phyloP scores from a whole-genome alignment of 2,329 filamentous ascomycete species.

The Paecilomyces fulvus region DNA sequence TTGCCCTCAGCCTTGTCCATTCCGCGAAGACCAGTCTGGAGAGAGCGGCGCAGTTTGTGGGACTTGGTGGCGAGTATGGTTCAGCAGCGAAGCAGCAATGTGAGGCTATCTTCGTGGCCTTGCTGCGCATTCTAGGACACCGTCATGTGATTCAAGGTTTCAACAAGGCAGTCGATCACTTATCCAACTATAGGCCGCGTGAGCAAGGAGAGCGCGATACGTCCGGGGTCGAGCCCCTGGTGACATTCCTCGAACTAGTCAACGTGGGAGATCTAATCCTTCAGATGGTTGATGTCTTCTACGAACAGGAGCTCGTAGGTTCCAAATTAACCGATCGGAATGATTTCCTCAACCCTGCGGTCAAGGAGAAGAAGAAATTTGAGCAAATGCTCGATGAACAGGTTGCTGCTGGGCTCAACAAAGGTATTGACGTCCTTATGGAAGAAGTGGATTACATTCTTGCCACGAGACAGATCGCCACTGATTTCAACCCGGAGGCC shows the following conservation, averaged over 20 bases:
- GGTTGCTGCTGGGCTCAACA: constrained; percentile 90
- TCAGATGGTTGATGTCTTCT: constrained; percentile 98
- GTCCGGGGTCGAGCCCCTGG: constrained; percentile 75
- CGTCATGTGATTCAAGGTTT: constrained; percentile 90
- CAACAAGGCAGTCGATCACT: constrained; percentile 81
- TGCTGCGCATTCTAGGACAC: constrained; percentile 76
- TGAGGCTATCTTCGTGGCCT: constrained; percentile 73
- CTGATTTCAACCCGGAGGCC: constrained; percentile 74
- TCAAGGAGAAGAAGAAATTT: constrained; percentile 94
- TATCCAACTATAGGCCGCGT: constrained; percentile 84
- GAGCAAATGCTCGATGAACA: constrained; percentile 98
- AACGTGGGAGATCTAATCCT: constrained; percentile 97
- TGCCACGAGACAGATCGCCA: constrained; percentile 74
- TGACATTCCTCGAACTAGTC: constrained; percentile 93
- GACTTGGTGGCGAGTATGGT: constrained; percentile 69
- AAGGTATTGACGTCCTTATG: constrained; percentile 97
- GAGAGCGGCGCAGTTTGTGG: constrained; percentile 72
- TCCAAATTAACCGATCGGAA: constrained; percentile 80
- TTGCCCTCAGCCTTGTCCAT: constrained; percentile 83
- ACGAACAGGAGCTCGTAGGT: constrained; percentile 82
- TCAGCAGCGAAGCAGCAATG: constrained; percentile 83
- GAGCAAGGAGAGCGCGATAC: constrained; percentile 57
- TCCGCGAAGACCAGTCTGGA: constrained; percentile 81
- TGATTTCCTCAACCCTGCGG: constrained; percentile 86
- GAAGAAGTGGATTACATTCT: constrained; percentile 95